A percentile compares a stretch with the other conserved stretches of the same genome.
These are phyloP conservation scores for Saccharum hybrid DNA, from an alignment of 202 grass and related monocot species.

Conservation along the genomic window DNA sequence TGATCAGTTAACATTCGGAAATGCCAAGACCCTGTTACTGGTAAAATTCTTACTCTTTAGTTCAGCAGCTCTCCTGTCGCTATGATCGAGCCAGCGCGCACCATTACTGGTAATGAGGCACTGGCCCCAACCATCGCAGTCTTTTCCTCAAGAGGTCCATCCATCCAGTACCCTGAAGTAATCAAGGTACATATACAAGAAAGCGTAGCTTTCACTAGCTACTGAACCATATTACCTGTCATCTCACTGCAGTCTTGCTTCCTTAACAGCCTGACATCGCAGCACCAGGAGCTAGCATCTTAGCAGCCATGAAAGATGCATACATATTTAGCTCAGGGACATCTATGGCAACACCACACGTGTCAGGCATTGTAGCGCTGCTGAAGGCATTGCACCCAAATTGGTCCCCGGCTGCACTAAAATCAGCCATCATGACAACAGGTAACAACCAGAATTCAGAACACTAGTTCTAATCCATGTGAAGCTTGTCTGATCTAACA, in stretches of 20 bases:
- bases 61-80: conserved; percentile 24
- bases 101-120: conserved; percentile 14
- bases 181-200: conserved; percentile 16
- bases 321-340: conserved; percentile 49
- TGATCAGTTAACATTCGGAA: background rate
- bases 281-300: conserved; percentile 59
- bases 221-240: background rate
- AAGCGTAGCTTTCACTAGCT: background rate
- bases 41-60: background rate
- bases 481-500: background rate
- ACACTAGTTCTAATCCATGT: background rate
- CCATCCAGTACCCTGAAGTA: conserved; percentile 18
- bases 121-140: conserved; percentile 37
- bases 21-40: background rate
- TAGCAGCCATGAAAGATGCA: conserved; percentile 39
- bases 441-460: conserved; percentile 37
- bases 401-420: conserved; percentile 58
- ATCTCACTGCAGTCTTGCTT: background rate
- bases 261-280: conserved; percentile 66
- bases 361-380: conserved; percentile 52
- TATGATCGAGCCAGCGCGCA: conserved; percentile 32
- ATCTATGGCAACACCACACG: conserved; percentile 65
- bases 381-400: conserved; percentile 61
- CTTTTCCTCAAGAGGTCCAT: conserved; percentile 54
- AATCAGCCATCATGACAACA: conserved; percentile 43